Conservation (phyloP, 306 rosid genomes). For the Mucuna pruriens region DNA sequence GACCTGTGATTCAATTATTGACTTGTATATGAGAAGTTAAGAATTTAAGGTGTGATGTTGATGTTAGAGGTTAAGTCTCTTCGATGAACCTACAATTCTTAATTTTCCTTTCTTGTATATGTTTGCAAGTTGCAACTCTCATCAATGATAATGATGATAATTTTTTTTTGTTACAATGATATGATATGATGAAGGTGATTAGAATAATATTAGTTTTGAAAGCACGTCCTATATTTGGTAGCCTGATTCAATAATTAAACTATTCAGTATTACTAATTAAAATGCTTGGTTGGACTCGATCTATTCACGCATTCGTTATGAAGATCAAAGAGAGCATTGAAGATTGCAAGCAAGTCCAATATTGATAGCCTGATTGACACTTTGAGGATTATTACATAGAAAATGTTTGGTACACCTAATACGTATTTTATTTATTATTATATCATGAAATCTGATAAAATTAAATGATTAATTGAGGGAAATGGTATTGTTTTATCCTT, state of each 20-base stretch:
- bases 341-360: not conserved
- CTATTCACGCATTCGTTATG: too few relatives aligned
- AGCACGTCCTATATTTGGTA: too few relatives aligned
- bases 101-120: not conserved
- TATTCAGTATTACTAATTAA: too few relatives aligned
- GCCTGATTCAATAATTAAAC: too few relatives aligned
- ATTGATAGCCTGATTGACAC: not conserved
- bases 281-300: too few relatives aligned
- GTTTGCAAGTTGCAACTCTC: too few relatives aligned
- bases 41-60: not conserved
- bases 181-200: too few relatives aligned
- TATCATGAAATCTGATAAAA: not conserved
- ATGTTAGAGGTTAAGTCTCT: not conserved
- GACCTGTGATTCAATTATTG: not conserved
- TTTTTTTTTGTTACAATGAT: too few relatives aligned
- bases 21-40: too few relatives aligned
- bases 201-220: too few relatives aligned
- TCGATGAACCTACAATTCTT: not conserved
- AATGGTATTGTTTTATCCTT: not conserved
- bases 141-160: too few relatives aligned
- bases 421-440: not conserved
- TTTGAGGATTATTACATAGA: not conserved
- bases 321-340: too few relatives aligned
- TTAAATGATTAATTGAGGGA: not conserved
- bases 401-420: conserved; percentile 7